These are phyloP conservation scores for Malassezia psittaci DNA, from an alignment of 1,284 basidiomycete species.

Conservation along the genomic window DNA sequence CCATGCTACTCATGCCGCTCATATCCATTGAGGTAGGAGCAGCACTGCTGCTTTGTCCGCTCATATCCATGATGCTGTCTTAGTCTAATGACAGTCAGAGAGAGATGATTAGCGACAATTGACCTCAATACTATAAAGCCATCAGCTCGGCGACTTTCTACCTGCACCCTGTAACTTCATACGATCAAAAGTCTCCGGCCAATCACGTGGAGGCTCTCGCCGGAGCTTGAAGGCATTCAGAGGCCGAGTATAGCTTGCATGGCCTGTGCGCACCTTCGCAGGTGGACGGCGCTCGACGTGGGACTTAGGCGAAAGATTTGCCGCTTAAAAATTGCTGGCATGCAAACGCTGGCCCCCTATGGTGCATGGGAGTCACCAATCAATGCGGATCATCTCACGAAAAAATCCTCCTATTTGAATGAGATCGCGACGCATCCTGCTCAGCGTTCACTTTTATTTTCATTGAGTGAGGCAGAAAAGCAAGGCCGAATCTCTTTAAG, in stretches of 20 bases:
- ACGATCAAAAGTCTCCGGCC: neutral
- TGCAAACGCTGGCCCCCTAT: conserved; percentile 24
- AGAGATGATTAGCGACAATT: too few relatives aligned
- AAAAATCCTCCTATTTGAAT: neutral
- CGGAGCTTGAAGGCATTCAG: neutral
- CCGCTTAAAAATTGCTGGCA: too few relatives aligned
- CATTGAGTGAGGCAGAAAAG: neutral
- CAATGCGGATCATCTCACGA: conserved; percentile 53
- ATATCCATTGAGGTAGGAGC: neutral
- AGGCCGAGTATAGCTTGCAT: neutral
- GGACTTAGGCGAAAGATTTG: neutral
- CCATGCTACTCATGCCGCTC: neutral
- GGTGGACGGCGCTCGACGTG: neutral
- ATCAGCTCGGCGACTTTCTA: conserved; percentile 1
- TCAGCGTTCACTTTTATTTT: neutral
- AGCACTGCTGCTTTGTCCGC: neutral
- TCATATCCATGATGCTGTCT: too few relatives aligned
- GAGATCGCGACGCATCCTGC: neutral
- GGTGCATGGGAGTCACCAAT: conserved; percentile 55
- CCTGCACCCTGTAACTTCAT: too few relatives aligned
- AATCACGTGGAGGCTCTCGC: neutral
- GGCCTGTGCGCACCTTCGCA: neutral
- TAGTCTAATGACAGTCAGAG: too few relatives aligned
- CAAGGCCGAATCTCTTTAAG: neutral
- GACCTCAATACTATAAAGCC: too few relatives aligned